A percentile compares a stretch with the other conserved stretches of the same genome.
Evolutionary conservation across 805 yeast species (phyloP).

Genomic region (Candida yuanshanica): DNA sequence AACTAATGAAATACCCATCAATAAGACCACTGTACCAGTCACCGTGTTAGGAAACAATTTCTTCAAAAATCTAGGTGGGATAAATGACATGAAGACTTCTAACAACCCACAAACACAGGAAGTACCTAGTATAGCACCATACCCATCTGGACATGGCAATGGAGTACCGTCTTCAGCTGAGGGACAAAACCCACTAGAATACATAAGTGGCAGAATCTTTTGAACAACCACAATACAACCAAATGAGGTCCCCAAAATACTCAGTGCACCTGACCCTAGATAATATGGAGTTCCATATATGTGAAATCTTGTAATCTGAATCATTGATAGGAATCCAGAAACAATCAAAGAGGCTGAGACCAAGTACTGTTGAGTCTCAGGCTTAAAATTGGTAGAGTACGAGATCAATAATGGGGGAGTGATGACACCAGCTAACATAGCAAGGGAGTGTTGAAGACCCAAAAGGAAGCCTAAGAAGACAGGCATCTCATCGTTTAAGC

Average conservation of each 20-base stretch:
- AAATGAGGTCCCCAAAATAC: constrained; percentile 88
- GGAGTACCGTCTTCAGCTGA: constrained; percentile 54
- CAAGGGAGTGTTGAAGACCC: constrained; percentile 82
- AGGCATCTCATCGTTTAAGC: constrained; percentile 76
- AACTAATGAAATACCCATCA: constrained; percentile 72
- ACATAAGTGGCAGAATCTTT: constrained; percentile 78
- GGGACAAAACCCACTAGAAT: constrained; percentile 63
- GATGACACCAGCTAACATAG: constrained; percentile 90
- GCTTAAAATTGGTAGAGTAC: constrained; percentile 51
- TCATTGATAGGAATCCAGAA: constrained; percentile 61
- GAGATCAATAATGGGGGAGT: constrained; percentile 79
- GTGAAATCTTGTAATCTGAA: constrained; percentile 80
- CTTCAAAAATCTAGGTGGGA: constrained; percentile 70
- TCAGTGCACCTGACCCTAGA: constrained; percentile 84
- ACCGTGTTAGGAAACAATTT: constrained; percentile 81
- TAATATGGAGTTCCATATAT: constrained; percentile 69
- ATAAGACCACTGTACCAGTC: constrained; percentile 86
- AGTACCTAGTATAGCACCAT: constrained; percentile 78
- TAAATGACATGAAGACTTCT: constrained; percentile 66
- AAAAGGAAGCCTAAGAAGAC: constrained; percentile 64
- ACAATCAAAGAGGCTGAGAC: constrained; percentile 71
- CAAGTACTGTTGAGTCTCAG: constrained; percentile 49
- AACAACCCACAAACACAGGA: constrained; percentile 68
- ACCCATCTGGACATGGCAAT: constrained; percentile 84
- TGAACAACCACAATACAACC: constrained; percentile 79